Conservation (phyloP, 768 basidiomycete genomes). For the Lactarius sanguifluus region DNA sequence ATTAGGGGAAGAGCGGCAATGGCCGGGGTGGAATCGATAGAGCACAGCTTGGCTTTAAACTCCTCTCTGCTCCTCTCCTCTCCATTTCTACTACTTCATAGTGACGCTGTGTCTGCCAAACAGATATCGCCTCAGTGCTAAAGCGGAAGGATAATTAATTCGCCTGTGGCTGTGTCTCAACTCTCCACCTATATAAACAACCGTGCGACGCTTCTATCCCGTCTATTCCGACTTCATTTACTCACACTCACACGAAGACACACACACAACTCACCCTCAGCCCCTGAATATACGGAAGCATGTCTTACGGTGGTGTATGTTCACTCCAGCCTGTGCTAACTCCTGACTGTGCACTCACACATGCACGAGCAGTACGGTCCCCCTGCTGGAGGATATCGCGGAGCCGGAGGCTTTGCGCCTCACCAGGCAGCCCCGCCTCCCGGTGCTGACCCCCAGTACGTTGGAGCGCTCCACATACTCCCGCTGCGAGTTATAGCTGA, state of each 20-base stretch:
- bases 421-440: conserved; percentile 51
- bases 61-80: conserved; percentile 1
- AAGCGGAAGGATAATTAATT: background rate
- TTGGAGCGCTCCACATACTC: conserved; percentile 23
- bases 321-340: background rate
- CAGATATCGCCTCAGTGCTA: background rate
- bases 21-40: background rate
- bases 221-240: conserved; percentile 1
- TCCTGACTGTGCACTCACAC: background rate
- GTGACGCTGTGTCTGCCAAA: background rate
- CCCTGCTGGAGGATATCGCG: conserved; percentile 29
- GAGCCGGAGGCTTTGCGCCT: conserved; percentile 38
- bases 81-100: background rate
- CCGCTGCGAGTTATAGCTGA: background rate
- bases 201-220: background rate
- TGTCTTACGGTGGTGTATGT: conserved; percentile 28
- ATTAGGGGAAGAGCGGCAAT: too few species aligned
- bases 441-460: conserved; percentile 77
- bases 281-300: background rate
- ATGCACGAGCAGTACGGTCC: conserved; percentile 1
- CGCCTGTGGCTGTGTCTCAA: background rate
- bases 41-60: background rate
- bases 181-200: background rate
- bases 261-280: background rate
- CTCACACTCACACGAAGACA: background rate